Evolutionary conservation across 2,329 filamentous ascomycete genomes (phyloP), one percentile per base, ranked within the genome.

Genomic region (Pseudofabraea citricarpa): DNA sequence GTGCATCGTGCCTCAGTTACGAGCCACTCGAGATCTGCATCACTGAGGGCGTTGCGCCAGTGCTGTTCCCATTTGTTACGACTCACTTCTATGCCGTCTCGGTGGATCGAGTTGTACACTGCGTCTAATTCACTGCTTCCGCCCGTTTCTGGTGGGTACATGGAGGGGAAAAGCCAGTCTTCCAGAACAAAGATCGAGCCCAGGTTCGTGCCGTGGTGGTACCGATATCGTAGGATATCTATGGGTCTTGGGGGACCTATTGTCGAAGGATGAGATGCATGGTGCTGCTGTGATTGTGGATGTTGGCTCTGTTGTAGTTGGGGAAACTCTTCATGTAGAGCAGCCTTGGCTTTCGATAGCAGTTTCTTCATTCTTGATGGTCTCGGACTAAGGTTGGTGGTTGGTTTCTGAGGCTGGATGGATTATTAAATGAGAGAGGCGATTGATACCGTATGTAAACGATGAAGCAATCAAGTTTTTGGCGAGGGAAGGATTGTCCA

Each of bases 131-230:
- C 78, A 47, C 68, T 73, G 15, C 59, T 58, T 5, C 66, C 67
- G 31, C 56, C 51, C 7, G 65, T 58, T 10, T 61, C 61, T 2
- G 64, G 57, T 2, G 68, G 66, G 50, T 74, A 80, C 57, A 76
- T 71, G 43, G 64, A 70, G 2, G 63, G 61, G 32, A 66, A 70
- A 3, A 81, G 66, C 77, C 77, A 81, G 56, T 71, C 68, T 54
- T 81, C 79, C 4, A 80, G 68, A n/a, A 79, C 69, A 56, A 77
- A 81, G 36, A 78, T 65, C 10, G 72, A 70, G 29, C 76, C 76
- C 23, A 82, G 64, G 46, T 81, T 82, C 1, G 70, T 70, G 6
- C 76, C 78, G 55, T 80, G 74, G 45, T 81, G 75, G 50, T 77
- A 79, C 32, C 77, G 72, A 53, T 80, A 81, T 40, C 74, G 67